Percentiles rank a stretch among this genome's conserved stretches.
These are phyloP conservation scores for Fomitopsis palustris DNA, from an alignment of 1,284 basidiomycete species.

Conservation along the genomic window DNA sequence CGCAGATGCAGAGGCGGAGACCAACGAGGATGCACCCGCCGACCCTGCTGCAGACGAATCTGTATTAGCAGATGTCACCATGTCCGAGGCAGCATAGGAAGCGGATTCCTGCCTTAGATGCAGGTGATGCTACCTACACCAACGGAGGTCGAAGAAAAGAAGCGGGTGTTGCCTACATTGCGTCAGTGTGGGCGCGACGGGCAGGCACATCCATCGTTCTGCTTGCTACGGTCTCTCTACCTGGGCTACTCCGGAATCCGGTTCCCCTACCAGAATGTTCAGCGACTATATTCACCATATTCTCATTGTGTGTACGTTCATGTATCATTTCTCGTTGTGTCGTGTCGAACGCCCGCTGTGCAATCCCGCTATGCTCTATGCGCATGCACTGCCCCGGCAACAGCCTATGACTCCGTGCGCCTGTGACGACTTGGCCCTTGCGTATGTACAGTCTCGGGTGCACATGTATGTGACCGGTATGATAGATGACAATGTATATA, in stretches of 20 bases:
- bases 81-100: slow-evolving; percentile 38
- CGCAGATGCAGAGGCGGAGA: slow-evolving; percentile 18
- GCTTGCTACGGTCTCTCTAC: neutral
- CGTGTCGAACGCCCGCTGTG: neutral
- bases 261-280: neutral
- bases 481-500: slow-evolving; percentile 5
- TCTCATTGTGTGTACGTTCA: neutral
- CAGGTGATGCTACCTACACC: neutral
- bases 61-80: slow-evolving; percentile 40
- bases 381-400: neutral
- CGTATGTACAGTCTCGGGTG: neutral
- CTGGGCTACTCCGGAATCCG: neutral
- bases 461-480: slow-evolving; percentile 3
- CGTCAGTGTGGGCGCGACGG: neutral
- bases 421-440: neutral
- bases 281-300: neutral
- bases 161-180: neutral
- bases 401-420: neutral
- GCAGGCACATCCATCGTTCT: neutral
- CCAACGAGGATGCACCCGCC: slow-evolving; percentile 22
- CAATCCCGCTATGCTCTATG: neutral
- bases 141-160: neutral
- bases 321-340: neutral
- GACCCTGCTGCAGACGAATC: slow-evolving; percentile 31
- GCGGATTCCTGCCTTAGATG: slow-evolving; percentile 8